These are phyloP conservation scores for Aspergillus ibericus DNA, from an alignment of 2,329 filamentous ascomycete species.

Conservation along the genomic window DNA sequence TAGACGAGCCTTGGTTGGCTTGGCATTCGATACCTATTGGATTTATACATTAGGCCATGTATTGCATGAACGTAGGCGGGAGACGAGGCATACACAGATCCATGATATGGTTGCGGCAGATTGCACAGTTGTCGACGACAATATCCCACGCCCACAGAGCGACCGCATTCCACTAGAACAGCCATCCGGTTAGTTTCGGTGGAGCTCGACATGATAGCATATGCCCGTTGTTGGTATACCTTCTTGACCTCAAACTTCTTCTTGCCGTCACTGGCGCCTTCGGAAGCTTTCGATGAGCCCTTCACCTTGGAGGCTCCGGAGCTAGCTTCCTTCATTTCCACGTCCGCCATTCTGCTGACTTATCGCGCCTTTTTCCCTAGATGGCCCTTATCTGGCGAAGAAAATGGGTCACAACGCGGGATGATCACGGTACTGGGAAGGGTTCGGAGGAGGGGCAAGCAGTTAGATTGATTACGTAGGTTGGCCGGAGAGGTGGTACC, in stretches of 20 bases:
- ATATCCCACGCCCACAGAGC: conserved; percentile 99
- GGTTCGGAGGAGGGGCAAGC: conserved; percentile 9
- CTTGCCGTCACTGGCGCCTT: conserved; percentile 65
- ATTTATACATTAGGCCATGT: conserved; percentile 18
- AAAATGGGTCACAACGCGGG: background rate
- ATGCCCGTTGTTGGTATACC: conserved; percentile 52
- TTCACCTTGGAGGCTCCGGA: conserved; percentile 55
- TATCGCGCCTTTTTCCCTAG: conserved; percentile 1
- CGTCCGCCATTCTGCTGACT: conserved; percentile 73
- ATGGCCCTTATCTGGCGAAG: background rate
- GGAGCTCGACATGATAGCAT: background rate
- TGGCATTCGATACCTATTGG: conserved; percentile 90
- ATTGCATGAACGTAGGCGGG: background rate
- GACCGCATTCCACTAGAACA: conserved; percentile 88
- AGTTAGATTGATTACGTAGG: conserved; percentile 21
- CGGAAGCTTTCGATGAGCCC: conserved; percentile 54
- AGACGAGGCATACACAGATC: conserved; percentile 71
- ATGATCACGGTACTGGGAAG: background rate
- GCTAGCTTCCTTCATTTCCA: conserved; percentile 91
- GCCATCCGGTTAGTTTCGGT: conserved; percentile 12
- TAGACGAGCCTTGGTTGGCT: conserved; percentile 95
- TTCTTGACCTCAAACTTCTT: conserved; percentile 99
- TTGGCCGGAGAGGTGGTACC: background rate
- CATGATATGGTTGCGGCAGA: conserved; percentile 99
- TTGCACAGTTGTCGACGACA: conserved; percentile 98